Evolutionary conservation across 495 filamentous ascomycete species (phyloP).

Genomic region (Aspergillus steynii): DNA sequence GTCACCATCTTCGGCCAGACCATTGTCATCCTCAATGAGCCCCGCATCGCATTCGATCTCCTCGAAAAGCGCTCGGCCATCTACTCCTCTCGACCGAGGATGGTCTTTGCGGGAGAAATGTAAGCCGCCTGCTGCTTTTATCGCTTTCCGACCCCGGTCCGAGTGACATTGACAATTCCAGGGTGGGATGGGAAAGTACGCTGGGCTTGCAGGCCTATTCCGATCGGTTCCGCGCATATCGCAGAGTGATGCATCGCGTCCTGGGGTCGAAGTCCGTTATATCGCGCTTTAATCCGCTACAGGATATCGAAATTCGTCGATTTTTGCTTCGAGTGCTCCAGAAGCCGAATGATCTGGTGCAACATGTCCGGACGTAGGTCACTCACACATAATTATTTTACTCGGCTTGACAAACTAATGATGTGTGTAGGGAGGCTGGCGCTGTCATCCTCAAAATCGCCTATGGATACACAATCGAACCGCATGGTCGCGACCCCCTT

Average conservation of each 20-base stretch:
- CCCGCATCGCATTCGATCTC: slow-evolving; percentile 40
- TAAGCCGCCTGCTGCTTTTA: slow-evolving; percentile 31
- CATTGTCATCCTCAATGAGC: slow-evolving; percentile 51
- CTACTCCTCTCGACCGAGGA: slow-evolving; percentile 42
- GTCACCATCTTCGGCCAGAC: slow-evolving; percentile 48
- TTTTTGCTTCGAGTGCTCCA: slow-evolving; percentile 42
- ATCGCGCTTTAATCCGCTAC: slow-evolving; percentile 32
- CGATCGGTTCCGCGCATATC: slow-evolving; percentile 3
- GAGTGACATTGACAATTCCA: slow-evolving; percentile 5
- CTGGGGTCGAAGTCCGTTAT: slow-evolving; percentile 16
- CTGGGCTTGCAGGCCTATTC: not conserved
- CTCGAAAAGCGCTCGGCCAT: slow-evolving; percentile 47
- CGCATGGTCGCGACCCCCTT: slow-evolving; percentile 40
- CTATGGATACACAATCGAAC: slow-evolving; percentile 51
- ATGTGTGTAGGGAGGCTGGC: slow-evolving; percentile 34
- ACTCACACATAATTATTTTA: slow-evolving; percentile 19
- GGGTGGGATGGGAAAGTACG: slow-evolving; percentile 38
- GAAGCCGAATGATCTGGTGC: slow-evolving; percentile 30
- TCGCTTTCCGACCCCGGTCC: not conserved
- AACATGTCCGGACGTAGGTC: slow-evolving; percentile 39
- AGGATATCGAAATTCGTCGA: slow-evolving; percentile 36
- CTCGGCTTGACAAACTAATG: slow-evolving; percentile 30
- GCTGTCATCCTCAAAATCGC: slow-evolving; percentile 46
- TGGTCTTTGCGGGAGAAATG: slow-evolving; percentile 43
- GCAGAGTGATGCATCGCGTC: not conserved